These are phyloP conservation scores for Ploettnerulaceae sp. DNA, from an alignment of 2,329 filamentous ascomycete species.

Conservation along the genomic window DNA sequence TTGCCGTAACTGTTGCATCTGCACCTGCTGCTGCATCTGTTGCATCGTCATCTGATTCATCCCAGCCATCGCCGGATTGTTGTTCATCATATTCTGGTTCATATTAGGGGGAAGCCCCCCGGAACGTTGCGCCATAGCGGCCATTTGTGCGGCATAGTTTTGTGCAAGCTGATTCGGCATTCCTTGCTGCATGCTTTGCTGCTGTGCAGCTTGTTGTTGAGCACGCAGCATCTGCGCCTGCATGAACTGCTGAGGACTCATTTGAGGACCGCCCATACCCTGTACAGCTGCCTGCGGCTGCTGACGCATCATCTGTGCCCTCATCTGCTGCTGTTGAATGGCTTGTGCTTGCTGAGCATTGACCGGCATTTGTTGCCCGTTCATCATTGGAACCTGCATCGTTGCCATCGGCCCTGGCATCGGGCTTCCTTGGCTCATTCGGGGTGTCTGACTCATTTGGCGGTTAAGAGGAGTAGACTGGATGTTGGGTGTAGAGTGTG, in stretches of 20 bases:
- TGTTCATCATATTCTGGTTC: constrained; percentile 31
- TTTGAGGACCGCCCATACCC: constrained; percentile 36
- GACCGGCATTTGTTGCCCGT: constrained; percentile 29
- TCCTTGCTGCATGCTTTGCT: constrained; percentile 35
- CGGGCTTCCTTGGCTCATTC: constrained; percentile 59
- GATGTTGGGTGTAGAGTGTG: constrained; percentile 57
- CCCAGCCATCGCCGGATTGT: constrained; percentile 36
- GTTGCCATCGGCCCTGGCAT: constrained; percentile 55
- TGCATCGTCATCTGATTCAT: constrained; percentile 37
- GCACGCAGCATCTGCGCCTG: constrained; percentile 15
- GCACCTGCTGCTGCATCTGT: constrained; percentile 28
- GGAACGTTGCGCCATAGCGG: constrained; percentile 19
- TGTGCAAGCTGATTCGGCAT: constrained; percentile 21
- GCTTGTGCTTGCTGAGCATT: constrained; percentile 34
- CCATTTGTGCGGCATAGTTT: constrained; percentile 24
- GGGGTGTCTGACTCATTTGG: constrained; percentile 52
- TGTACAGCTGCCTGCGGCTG: constrained; percentile 32
- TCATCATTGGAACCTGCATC: constrained; percentile 52
- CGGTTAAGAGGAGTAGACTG: constrained; percentile 56
- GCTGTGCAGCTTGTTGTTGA: constrained; percentile 24
- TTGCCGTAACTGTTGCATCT: constrained; percentile 16
- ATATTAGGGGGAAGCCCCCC: constrained; percentile 26
- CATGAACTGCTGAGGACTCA: constrained; percentile 23
- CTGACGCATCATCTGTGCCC: constrained; percentile 32
- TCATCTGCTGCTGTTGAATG: constrained; percentile 32